These are phyloP conservation scores for Ophiostoma montium DNA, from an alignment of 2,329 filamentous ascomycete genomes.

Conservation along the genomic window DNA sequence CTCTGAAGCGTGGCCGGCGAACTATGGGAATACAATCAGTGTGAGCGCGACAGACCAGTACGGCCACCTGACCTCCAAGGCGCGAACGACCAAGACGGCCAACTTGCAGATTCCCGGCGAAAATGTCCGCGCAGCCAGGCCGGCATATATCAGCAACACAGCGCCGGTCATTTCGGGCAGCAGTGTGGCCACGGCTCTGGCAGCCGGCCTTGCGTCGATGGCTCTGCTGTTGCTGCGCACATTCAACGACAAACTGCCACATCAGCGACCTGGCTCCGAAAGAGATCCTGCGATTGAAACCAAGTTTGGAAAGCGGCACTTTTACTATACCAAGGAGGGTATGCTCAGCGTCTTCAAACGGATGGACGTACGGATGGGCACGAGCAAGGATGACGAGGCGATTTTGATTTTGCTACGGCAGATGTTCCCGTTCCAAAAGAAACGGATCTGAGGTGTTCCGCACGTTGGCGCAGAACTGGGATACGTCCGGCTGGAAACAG, in stretches of 20 bases:
- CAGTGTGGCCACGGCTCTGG: slow-evolving; percentile 19
- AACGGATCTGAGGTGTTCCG: neutral
- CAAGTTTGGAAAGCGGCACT: neutral
- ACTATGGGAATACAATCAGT: slow-evolving; percentile 13
- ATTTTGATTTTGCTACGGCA: neutral
- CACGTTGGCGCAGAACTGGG: neutral
- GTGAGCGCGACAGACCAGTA: slow-evolving; percentile 17
- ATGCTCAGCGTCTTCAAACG: neutral
- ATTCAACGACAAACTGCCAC: neutral
- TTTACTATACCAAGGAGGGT: slow-evolving; percentile 1
- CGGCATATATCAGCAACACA: neutral
- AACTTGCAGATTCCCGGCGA: slow-evolving; percentile 4
- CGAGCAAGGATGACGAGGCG: neutral
- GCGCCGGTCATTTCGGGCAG: slow-evolving; percentile 9
- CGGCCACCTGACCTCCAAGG: slow-evolving; percentile 13
- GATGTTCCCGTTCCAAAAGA: neutral
- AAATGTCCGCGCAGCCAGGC: neutral
- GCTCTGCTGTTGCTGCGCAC: slow-evolving; percentile 2
- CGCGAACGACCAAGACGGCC: slow-evolving; percentile 8
- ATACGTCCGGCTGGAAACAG: neutral
- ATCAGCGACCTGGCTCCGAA: neutral
- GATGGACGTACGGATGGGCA: too few species aligned
- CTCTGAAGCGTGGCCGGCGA: slow-evolving; percentile 9
- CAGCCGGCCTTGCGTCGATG: slow-evolving; percentile 19
- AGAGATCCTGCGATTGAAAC: neutral